Evolutionary conservation across 257 asterid genomes (phyloP).

Genomic region (Przewalskia tangutica): DNA sequence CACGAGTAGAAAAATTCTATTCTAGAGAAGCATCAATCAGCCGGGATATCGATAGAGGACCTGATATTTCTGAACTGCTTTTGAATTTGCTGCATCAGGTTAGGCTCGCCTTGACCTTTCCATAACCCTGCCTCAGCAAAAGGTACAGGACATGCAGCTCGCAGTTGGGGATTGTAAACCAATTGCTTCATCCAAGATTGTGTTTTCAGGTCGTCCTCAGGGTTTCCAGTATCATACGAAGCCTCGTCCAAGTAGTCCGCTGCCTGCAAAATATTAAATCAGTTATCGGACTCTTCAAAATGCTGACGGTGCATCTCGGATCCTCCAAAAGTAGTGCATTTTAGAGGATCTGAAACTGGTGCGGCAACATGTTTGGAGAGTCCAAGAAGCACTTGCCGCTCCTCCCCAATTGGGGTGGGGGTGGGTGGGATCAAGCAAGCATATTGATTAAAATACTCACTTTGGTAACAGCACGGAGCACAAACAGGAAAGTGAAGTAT

Average conservation of each 20-base stretch:
- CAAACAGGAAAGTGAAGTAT: conserved; percentile 62
- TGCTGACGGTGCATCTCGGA: background rate
- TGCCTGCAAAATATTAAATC: conserved; percentile 21
- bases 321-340: background rate
- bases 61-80: conserved; percentile 61
- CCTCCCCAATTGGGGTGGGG: background rate
- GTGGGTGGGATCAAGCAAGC: background rate
- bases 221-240: conserved; percentile 56
- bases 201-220: conserved; percentile 42
- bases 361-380: background rate
- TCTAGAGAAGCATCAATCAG: background rate
- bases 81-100: conserved; percentile 44
- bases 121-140: conserved; percentile 64
- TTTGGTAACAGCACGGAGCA: conserved; percentile 53
- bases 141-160: conserved; percentile 53
- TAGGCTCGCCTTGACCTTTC: conserved; percentile 65
- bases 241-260: conserved; percentile 59
- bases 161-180: conserved; percentile 33
- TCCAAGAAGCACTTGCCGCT: background rate
- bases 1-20: background rate
- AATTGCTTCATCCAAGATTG: conserved; percentile 34
- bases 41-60: conserved; percentile 14
- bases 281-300: background rate
- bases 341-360: background rate
- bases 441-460: conserved; percentile 27